Percentiles rank a stretch among this genome's conserved stretches.
Evolutionary conservation across 2,329 filamentous ascomycete species (phyloP).

Genomic region (Neonectria ditissima): DNA sequence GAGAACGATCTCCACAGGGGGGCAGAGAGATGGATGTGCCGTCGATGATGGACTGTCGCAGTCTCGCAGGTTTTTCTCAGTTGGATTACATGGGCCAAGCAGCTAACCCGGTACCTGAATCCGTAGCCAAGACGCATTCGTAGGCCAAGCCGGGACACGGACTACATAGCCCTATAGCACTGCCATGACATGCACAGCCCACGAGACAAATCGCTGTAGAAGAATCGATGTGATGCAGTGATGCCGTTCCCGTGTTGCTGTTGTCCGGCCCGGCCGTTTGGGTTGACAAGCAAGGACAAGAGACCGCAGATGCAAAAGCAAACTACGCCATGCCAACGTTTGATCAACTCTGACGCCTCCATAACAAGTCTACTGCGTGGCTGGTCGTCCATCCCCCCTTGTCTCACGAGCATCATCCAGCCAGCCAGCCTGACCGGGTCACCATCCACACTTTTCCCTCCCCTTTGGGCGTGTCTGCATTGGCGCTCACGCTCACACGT

Average conservation of each 20-base stretch:
- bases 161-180: background rate
- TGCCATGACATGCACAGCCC: background rate
- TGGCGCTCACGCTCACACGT: background rate
- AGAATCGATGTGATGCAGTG: background rate
- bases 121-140: background rate
- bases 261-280: background rate
- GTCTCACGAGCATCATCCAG: background rate
- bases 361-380: background rate
- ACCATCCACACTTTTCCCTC: conserved; percentile 2
- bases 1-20: conserved; percentile 15
- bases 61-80: background rate
- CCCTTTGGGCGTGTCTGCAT: background rate
- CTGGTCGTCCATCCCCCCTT: background rate
- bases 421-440: conserved; percentile 12
- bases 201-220: background rate
- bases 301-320: background rate
- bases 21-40: conserved; percentile 7
- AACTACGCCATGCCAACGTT: background rate
- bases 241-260: background rate
- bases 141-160: background rate
- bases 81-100: conserved; percentile 7
- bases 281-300: background rate
- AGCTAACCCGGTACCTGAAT: background rate
- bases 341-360: background rate
- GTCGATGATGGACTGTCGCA: conserved; percentile 9